Conservation (phyloP, 2,329 filamentous ascomycete genomes). For the Epichloe brachyelytri region DNA sequence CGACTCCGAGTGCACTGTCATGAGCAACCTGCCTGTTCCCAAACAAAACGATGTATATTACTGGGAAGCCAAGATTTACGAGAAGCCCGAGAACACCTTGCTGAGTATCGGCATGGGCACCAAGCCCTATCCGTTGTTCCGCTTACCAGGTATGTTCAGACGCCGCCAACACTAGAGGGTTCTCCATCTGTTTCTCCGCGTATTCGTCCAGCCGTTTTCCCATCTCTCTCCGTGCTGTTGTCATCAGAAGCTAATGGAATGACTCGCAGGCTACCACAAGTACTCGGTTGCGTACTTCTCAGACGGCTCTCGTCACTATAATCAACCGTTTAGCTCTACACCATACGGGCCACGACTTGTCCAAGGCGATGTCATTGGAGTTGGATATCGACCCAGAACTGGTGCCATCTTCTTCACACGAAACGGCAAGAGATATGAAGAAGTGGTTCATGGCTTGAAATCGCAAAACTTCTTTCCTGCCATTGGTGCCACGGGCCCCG, state of each 20-base stretch:
- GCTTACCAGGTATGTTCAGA: conserved; percentile 63
- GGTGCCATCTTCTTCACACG: conserved; percentile 96
- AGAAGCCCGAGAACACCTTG: conserved; percentile 80
- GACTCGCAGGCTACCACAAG: conserved; percentile 64
- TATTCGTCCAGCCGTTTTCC: too few relatives aligned
- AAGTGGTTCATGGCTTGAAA: conserved; percentile 86
- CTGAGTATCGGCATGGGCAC: conserved; percentile 91
- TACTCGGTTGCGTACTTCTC: conserved; percentile 87
- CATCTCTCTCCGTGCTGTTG: too few relatives aligned
- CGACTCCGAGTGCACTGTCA: conserved; percentile 92
- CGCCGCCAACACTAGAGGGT: background rate
- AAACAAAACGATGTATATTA: conserved; percentile 99
- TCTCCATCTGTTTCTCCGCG: background rate
- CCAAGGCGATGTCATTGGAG: conserved; percentile 90
- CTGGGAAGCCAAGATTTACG: conserved; percentile 98
- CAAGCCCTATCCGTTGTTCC: conserved; percentile 91
- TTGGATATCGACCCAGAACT: conserved; percentile 87
- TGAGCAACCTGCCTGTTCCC: conserved; percentile 90
- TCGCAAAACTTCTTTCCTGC: conserved; percentile 96
- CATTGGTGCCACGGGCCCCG: conserved; percentile 89
- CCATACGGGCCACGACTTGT: conserved; percentile 73
- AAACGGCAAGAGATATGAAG: conserved; percentile 94
- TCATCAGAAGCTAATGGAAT: background rate
- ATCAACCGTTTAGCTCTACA: conserved; percentile 76
- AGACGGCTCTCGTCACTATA: conserved; percentile 72